Conservation (phyloP, 2,329 filamentous ascomycete species). For the Proliferodiscus dingleyae region DNA sequence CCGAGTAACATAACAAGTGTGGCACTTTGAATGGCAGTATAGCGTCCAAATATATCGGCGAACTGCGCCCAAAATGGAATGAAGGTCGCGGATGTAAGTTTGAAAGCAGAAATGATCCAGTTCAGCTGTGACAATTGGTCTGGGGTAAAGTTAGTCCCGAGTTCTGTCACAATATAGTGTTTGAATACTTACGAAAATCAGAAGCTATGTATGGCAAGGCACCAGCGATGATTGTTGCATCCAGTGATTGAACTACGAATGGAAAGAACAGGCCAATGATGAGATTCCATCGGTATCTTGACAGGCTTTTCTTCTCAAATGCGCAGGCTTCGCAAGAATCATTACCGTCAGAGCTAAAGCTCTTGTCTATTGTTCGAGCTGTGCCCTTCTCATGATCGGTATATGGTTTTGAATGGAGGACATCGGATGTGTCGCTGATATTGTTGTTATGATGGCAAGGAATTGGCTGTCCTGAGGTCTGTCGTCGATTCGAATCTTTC, state of each 20-base stretch:
- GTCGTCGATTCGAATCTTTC: slow-evolving; percentile 5
- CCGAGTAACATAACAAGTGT: slow-evolving; percentile 55
- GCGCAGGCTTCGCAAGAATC: slow-evolving; percentile 17
- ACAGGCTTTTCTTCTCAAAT: slow-evolving; percentile 31
- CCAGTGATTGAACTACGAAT: slow-evolving; percentile 57
- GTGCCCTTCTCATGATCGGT: not conserved
- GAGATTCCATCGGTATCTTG: slow-evolving; percentile 53
- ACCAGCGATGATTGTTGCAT: slow-evolving; percentile 59
- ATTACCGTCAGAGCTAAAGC: not conserved
- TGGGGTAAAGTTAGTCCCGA: slow-evolving; percentile 21
- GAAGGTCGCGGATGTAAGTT: slow-evolving; percentile 61
- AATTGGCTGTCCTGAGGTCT: slow-evolving; percentile 1
- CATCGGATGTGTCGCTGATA: slow-evolving; percentile 3
- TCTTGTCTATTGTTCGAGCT: not conserved
- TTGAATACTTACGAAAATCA: slow-evolving; percentile 49
- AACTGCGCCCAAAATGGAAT: slow-evolving; percentile 62
- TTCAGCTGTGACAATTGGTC: slow-evolving; percentile 54
- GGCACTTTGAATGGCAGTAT: slow-evolving; percentile 51
- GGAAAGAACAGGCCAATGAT: slow-evolving; percentile 55
- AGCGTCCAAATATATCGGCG: slow-evolving; percentile 60
- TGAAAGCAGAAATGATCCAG: slow-evolving; percentile 67
- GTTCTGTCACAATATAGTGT: not conserved
- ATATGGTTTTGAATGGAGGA: not conserved
- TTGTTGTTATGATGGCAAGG: slow-evolving; percentile 13
- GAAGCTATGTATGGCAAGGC: slow-evolving; percentile 58